Evolutionary conservation across 345 rosid genomes (phyloP).

Genomic region (Raphanus sativus): DNA sequence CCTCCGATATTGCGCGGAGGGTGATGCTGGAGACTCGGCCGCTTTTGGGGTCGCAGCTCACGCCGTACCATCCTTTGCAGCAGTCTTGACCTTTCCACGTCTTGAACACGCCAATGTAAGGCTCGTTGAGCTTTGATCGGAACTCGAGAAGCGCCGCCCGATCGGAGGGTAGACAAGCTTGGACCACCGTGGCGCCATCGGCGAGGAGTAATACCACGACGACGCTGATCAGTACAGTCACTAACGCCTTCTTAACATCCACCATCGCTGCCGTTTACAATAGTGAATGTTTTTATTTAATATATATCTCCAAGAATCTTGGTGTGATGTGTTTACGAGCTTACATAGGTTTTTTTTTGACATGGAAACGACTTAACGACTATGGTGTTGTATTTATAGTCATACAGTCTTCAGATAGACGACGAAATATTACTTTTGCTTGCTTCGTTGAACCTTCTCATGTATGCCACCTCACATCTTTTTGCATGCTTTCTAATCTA

Average conservation of each 20-base stretch:
- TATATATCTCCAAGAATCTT: conserved; percentile 4
- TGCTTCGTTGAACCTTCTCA: conserved; percentile 1
- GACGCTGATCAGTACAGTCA: neutral
- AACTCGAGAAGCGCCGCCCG: conserved; percentile 54
- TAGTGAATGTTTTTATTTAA: too few relatives aligned
- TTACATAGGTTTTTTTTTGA: conserved; percentile 4
- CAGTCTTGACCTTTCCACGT: conserved; percentile 71
- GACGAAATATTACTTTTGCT: conserved; percentile 19
- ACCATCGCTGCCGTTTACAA: neutral
- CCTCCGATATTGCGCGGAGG: conserved; percentile 86
- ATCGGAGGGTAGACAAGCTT: conserved; percentile 57
- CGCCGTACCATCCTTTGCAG: conserved; percentile 72
- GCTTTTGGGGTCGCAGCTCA: conserved; percentile 65
- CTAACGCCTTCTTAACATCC: conserved; percentile 2
- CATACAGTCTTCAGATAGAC: neutral
- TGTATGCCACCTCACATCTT: too few relatives aligned
- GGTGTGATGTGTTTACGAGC: conserved; percentile 17
- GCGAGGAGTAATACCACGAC: conserved; percentile 28
- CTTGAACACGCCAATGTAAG: conserved; percentile 69
- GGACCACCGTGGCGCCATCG: conserved; percentile 32
- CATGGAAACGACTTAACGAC: conserved; percentile 22
- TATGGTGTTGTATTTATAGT: conserved; percentile 18
- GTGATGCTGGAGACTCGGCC: conserved; percentile 59
- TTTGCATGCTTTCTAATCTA: too few relatives aligned
- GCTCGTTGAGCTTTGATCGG: conserved; percentile 60